Base-by-base conservation (phyloP, 2,329 filamentous ascomycete genomes). In the Epichloe coenophiala region DNA sequence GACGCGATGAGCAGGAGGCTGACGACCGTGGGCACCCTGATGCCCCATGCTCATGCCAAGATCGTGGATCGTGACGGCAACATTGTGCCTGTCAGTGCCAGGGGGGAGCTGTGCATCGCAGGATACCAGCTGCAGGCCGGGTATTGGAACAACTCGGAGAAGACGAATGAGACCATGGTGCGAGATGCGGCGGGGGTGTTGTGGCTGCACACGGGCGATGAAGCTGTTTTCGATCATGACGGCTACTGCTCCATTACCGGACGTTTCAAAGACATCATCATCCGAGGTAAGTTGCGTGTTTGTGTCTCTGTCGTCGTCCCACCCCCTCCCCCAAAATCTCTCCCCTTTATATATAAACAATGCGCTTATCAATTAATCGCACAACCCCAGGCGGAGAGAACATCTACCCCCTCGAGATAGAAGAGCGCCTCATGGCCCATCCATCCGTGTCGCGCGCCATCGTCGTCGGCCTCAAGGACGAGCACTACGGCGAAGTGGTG, bases 231-330 rank as follows among this genome's bases (percentile, higher is more conserved):
- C 51, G 83, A 88, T 52, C 76, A 80, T 36, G 67, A 79, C 8
- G 84, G 83, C 0, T 86, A 86, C 60, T 87, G 83, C 57, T 74
- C 71, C 6, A 88, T 89, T 57, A 88, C 84, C 0, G 84, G 85
- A 1, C 72, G 84, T 19, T 86, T 87, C 67, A 88, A 88, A 68
- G 85, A 89, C 53, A 87, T 88, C 37, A 87, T 88, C 52, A 88
- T 88, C 53, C 72, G 84, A 58, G 84, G 81, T 73, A 58, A 68
- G 21, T 21, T 21, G 35, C 2, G 7, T 36, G 8, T 5, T 23
- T 36, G n/a, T n/a, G 15, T 45, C 12, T 36, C 11, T 6, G 21
- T 6, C 23, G 1, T 21, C 1, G 6, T 6, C 17, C 23, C n/a
- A n/a, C n/a, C n/a, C n/a, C n/a, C n/a, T n/a, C 23, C 7, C 2